phyloP scores from a whole-genome alignment of 768 basidiomycete species.

The Crassisporium funariophilum region DNA sequence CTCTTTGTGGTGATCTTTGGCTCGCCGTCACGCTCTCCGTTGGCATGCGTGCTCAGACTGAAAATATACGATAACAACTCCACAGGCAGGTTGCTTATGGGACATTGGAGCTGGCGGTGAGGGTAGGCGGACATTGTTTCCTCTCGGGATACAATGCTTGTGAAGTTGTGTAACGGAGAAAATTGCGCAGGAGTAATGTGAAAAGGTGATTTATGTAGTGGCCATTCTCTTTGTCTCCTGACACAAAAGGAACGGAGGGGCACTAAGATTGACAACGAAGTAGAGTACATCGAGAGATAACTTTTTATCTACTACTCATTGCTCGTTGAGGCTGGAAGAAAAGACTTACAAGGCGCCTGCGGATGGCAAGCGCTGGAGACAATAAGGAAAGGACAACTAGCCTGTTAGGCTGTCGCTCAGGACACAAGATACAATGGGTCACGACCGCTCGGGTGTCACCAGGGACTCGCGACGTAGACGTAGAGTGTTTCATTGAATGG shows the following conservation, averaged over 20 bases:
- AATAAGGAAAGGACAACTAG: constrained; percentile 23
- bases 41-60: constrained; percentile 42
- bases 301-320: constrained; percentile 35
- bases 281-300: constrained; percentile 35
- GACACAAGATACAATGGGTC: constrained; percentile 8
- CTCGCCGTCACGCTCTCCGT: constrained; percentile 15
- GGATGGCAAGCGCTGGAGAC: constrained; percentile 23
- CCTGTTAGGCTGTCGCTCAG: constrained; percentile 13
- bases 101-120: constrained; percentile 20
- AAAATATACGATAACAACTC: constrained; percentile 64
- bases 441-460: no score
- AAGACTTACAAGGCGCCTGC: constrained; percentile 28
- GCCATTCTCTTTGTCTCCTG: no score
- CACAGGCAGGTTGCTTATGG: constrained; percentile 50
- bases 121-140: constrained; percentile 12
- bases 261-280: constrained; percentile 29
- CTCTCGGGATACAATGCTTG: constrained; percentile 3
- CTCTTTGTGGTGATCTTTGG: constrained; percentile 41
- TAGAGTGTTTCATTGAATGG: constrained; percentile 1
- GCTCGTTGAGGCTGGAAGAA: constrained; percentile 27
- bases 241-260: constrained; percentile 40
- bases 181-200: no score
- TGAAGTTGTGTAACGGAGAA: no score
- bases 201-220: no score
- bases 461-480: neutral